Evolutionary conservation across 441 rosid genomes (phyloP).

Genomic region (Adansonia gregorii): DNA sequence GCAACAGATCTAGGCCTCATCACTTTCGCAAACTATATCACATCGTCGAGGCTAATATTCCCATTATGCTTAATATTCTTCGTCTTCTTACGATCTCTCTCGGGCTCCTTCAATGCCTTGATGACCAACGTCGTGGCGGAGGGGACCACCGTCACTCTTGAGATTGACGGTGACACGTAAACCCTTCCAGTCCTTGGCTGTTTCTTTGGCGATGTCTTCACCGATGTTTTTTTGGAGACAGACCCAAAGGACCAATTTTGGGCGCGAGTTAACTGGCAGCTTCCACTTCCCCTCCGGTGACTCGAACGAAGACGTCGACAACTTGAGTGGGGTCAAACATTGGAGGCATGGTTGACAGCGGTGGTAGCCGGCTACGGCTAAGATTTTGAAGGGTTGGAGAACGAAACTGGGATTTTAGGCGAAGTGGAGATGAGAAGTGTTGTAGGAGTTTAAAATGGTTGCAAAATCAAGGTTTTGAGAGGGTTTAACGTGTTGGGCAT

Average conservation of each 20-base stretch:
- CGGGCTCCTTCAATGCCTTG: slow-evolving; percentile 78
- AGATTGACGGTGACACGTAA: slow-evolving; percentile 77
- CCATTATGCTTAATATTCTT: slow-evolving; percentile 81
- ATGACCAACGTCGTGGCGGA: slow-evolving; percentile 79
- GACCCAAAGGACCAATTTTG: slow-evolving; percentile 86
- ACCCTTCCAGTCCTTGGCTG: slow-evolving; percentile 89
- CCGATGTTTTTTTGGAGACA: slow-evolving; percentile 88
- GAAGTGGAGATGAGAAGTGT: too few relatives aligned
- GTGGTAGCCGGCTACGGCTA: too few relatives aligned
- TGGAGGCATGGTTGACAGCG: slow-evolving; percentile 60
- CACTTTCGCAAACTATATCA: slow-evolving; percentile 71
- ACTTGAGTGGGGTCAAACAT: slow-evolving; percentile 81
- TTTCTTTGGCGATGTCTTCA: slow-evolving; percentile 83
- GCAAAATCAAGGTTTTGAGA: too few relatives aligned
- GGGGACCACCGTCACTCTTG: slow-evolving; percentile 78
- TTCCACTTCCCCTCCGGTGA: slow-evolving; percentile 89
- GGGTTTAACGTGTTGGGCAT: too few relatives aligned
- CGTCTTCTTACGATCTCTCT: slow-evolving; percentile 33
- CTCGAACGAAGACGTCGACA: slow-evolving; percentile 80
- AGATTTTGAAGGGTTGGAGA: too few relatives aligned
- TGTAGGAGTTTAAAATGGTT: too few relatives aligned
- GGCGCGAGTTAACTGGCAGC: slow-evolving; percentile 80
- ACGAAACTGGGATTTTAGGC: too few relatives aligned
- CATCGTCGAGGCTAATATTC: slow-evolving; percentile 71
- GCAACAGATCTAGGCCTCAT: slow-evolving; percentile 75